phyloP scores from a whole-genome alignment of 208 protist species.

The Trichomonas tenax region DNA sequence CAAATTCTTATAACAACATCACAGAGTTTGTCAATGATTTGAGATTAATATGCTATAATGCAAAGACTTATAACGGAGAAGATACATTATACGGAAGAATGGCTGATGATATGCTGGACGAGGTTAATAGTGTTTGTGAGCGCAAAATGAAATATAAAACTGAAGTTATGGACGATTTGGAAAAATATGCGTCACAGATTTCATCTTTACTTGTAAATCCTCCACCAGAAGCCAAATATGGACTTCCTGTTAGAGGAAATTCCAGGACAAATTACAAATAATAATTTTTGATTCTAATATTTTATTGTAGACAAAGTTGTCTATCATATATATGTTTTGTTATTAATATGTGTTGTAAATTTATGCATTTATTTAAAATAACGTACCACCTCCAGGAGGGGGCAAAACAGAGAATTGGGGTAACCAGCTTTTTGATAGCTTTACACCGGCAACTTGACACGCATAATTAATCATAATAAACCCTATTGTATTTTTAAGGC shows the following conservation, averaged over 20 bases:
- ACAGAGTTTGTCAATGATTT: neutral
- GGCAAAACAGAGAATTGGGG: no score
- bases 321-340: no score
- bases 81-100: neutral
- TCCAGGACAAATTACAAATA: neutral
- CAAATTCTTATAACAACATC: neutral
- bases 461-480: no score
- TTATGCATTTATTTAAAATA: no score
- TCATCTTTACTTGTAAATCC: neutral
- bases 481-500: no score
- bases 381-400: no score
- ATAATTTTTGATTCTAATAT: no score
- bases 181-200: neutral
- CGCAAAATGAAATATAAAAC: neutral
- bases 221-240: neutral
- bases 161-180: neutral
- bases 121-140: neutral
- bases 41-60: neutral
- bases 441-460: no score
- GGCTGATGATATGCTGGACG: neutral
- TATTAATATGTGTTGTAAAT: no score
- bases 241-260: neutral
- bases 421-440: no score
- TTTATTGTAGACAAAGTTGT: no score
- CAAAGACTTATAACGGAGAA: neutral